Conservation (phyloP, 306 rosid species). For the Mucuna pruriens region DNA sequence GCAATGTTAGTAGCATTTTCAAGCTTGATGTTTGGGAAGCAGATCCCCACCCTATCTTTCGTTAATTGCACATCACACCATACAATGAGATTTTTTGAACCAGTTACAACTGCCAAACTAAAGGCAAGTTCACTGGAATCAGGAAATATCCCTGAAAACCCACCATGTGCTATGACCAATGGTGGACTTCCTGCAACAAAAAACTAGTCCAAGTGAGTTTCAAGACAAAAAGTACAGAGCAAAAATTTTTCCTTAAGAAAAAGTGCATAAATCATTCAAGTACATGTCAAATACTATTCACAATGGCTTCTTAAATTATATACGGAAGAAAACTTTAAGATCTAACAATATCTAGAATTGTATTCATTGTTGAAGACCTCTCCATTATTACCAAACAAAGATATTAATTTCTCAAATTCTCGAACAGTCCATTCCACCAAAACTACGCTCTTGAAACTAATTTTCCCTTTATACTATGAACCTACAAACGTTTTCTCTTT, state of each 20-base stretch:
- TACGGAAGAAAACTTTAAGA: background rate
- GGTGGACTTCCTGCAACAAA: conserved; percentile 73
- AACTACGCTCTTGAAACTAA: background rate
- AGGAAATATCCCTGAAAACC: conserved; percentile 86
- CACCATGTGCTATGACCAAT: conserved; percentile 80
- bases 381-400: background rate
- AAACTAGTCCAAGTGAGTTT: background rate
- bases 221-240: background rate
- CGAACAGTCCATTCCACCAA: background rate
- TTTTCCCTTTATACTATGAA: background rate
- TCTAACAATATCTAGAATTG: background rate
- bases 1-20: conserved; percentile 45
- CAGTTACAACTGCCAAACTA: background rate
- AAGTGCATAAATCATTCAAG: background rate
- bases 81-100: conserved; percentile 41
- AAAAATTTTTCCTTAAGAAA: background rate
- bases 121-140: conserved; percentile 63
- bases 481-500: background rate
- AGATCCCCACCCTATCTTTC: conserved; percentile 71
- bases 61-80: conserved; percentile 94
- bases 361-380: background rate
- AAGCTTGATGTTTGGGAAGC: conserved; percentile 62
- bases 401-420: background rate
- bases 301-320: background rate
- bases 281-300: background rate